These are phyloP conservation scores for Boletales sp. DNA, from an alignment of 768 basidiomycete species.

Conservation along the genomic window DNA sequence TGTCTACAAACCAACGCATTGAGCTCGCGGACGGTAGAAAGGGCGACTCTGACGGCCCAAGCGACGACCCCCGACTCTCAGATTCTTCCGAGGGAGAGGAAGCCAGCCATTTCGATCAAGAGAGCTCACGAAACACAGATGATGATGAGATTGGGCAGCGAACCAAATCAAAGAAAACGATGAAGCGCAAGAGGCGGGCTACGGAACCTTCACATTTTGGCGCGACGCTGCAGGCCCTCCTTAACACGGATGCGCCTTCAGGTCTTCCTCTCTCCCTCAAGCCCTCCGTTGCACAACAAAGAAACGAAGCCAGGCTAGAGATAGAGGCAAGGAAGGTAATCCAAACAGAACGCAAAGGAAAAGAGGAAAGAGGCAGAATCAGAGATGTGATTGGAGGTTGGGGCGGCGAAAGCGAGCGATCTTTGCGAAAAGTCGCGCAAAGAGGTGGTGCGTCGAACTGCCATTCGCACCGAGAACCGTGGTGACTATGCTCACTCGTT, in stretches of 20 bases:
- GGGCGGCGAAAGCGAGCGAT: constrained; percentile 80
- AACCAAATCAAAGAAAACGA: constrained; percentile 72
- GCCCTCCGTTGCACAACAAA: constrained; percentile 63
- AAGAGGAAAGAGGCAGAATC: constrained; percentile 64
- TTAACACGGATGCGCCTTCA: constrained; percentile 70
- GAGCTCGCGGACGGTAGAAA: constrained; percentile 35
- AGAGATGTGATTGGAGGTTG: constrained; percentile 81
- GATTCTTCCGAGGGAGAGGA: constrained; percentile 12
- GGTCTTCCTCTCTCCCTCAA: constrained; percentile 73
- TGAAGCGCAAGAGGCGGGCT: constrained; percentile 80
- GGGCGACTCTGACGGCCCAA: constrained; percentile 2
- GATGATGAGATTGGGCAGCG: constrained; percentile 55
- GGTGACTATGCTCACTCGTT: background rate
- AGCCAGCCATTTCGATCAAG: constrained; percentile 14
- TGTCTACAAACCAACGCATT: constrained; percentile 54
- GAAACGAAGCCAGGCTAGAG: constrained; percentile 75
- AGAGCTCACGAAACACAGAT: constrained; percentile 46
- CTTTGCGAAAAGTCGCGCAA: constrained; percentile 79
- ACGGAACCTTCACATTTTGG: constrained; percentile 74
- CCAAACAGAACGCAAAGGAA: constrained; percentile 68
- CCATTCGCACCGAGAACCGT: background rate
- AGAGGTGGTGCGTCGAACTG: constrained; percentile 57
- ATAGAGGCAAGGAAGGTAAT: constrained; percentile 66
- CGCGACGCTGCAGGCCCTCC: constrained; percentile 64
- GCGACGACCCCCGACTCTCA: constrained; percentile 5